Conservation (phyloP, 225 moss, liverwort and hornwort species). For the Bryoerythrophyllum caledonicum region DNA sequence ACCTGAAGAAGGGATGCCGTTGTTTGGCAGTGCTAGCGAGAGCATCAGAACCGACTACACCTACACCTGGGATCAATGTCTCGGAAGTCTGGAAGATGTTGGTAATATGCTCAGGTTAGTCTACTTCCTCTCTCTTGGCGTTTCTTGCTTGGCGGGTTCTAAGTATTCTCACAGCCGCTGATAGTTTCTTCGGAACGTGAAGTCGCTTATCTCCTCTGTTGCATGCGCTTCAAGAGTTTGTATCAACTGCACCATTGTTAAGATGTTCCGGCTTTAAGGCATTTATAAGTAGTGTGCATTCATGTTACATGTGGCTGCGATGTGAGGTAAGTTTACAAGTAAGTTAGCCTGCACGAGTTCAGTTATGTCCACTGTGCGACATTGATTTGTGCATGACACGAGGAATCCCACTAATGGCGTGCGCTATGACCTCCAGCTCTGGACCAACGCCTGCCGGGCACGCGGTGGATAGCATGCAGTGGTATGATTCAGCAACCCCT, state of each 20-base stretch:
- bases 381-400: too few relatives aligned
- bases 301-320: too few relatives aligned
- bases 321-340: too few relatives aligned
- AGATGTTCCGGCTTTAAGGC: too few relatives aligned
- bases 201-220: conserved; percentile 1
- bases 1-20: conserved; percentile 50
- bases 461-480: too few relatives aligned
- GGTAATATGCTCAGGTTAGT: conserved; percentile 38
- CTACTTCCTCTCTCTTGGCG: neutral
- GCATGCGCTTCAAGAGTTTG: neutral
- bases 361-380: too few relatives aligned
- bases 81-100: conserved; percentile 55
- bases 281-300: too few relatives aligned
- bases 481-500: too few relatives aligned
- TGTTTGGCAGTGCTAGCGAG: conserved; percentile 48
- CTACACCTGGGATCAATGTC: conserved; percentile 56
- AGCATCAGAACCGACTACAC: conserved; percentile 46
- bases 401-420: too few relatives aligned
- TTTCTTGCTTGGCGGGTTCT: neutral
- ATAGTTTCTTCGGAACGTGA: neutral
- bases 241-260: neutral
- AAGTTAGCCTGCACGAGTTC: too few relatives aligned
- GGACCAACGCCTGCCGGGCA: too few relatives aligned
- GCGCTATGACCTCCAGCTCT: too few relatives aligned
- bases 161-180: neutral